Evolutionary conservation across 345 rosid genomes (phyloP), one percentile per base, ranked within the genome.

Genomic region (Pugionium cornutum): DNA sequence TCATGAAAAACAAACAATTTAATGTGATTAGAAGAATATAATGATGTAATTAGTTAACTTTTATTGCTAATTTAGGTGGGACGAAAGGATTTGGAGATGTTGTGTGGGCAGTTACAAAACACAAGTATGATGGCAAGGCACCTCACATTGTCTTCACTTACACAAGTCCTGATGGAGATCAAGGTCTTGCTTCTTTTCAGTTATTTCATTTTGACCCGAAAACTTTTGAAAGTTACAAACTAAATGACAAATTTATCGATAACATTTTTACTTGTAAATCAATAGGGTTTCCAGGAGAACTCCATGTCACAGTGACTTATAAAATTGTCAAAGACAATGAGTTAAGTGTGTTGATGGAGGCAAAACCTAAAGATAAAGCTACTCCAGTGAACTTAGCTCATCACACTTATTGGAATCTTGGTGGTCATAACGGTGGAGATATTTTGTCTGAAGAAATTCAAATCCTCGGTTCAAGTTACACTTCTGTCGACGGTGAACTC

Each of bases 401-500:
- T 48, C 99, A 94, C 50, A 73, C 84, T 10, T 92, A 86, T 59
- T 92, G 94, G 94, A 92, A 92, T 80, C 86, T 92, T 7, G 95
- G 89, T 35, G 96, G 96, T 33, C 97, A 90, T 66, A 68, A 74
- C 58, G 76, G 83, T 5, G 95, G 95, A 0, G 83, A 85, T 44
- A 85, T 94, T 67, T 73, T 94, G 30, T 86, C 92, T 0, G 75
- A 88, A 39, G 73, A 86, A 54, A 66, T 90, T 61, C 91, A 83
- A 60, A 78, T 94, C 27, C 81, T 85, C 1, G 92, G 78, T 4
- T 86, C 97, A 42, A 58, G 45, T 9, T 85, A 80, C 76, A 86
- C 95, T 1, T 86, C 92, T 0, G 78, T 82, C 0, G 84, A 94
- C 50, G 66, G 69, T 51, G n/a, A 80, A 5, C 82, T 83, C 9